Conservation (phyloP, 179 eudicot species). For the Heliamphora ciliata region DNA sequence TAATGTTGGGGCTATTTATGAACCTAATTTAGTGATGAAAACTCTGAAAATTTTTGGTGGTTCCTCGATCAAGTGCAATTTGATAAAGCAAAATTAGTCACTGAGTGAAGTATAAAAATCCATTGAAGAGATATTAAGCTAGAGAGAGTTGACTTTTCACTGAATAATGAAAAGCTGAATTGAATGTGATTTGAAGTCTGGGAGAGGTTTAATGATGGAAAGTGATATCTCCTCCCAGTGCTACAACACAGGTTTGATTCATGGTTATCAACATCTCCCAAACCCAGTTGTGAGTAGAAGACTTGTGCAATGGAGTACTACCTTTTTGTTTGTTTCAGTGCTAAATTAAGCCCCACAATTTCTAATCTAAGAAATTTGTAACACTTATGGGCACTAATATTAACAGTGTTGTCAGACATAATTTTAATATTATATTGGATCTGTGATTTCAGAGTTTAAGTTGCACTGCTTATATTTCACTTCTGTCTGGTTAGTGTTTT, state of each 20-base stretch:
- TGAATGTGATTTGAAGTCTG: background rate
- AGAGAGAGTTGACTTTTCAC: background rate
- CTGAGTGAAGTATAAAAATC: background rate
- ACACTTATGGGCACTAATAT: background rate
- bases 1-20: background rate
- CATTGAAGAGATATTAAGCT: background rate
- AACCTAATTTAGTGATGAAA: background rate
- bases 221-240: too few relatives aligned
- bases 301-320: too few relatives aligned
- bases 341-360: background rate
- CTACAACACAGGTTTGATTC: too few relatives aligned
- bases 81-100: background rate
- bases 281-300: too few relatives aligned
- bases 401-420: background rate
- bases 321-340: too few relatives aligned
- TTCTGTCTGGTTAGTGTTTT: constrained; percentile 3
- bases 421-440: background rate
- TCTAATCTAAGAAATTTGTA: background rate
- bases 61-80: background rate
- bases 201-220: too few relatives aligned
- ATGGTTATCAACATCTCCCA: too few relatives aligned
- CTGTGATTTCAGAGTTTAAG: constrained; percentile 1
- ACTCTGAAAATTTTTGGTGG: background rate
- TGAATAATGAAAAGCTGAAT: background rate
- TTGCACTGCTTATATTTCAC: background rate